These are phyloP conservation scores for Calonectria hongkongensis DNA, from an alignment of 2,329 filamentous ascomycete genomes.

Conservation along the genomic window DNA sequence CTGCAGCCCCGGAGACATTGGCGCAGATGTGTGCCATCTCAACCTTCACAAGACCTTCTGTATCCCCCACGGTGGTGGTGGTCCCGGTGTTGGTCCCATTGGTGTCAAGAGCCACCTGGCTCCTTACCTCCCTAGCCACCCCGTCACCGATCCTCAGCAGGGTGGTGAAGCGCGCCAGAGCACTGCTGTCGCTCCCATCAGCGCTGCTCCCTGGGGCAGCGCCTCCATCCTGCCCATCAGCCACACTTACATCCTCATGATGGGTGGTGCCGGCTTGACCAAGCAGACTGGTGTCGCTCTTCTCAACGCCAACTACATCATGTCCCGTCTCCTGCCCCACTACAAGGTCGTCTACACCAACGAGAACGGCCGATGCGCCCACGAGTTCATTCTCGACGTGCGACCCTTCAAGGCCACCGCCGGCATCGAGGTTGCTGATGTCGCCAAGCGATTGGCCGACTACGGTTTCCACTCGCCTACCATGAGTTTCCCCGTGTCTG, in stretches of 20 bases:
- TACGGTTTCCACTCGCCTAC: conserved; percentile 98
- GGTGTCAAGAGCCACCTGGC: conserved; percentile 90
- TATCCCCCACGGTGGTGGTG: conserved; percentile 96
- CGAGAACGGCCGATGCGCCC: conserved; percentile 89
- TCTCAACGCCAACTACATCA: conserved; percentile 97
- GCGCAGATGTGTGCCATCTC: conserved; percentile 97
- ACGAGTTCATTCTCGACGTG: conserved; percentile 96
- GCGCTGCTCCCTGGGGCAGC: conserved; percentile 85
- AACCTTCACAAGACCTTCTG: conserved; percentile 99
- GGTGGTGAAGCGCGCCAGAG: conserved; percentile 72
- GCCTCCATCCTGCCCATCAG: conserved; percentile 95
- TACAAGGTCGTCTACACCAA: conserved; percentile 97
- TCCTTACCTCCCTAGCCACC: conserved; percentile 75
- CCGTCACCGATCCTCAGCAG: conserved; percentile 54
- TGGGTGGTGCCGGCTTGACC: conserved; percentile 84
- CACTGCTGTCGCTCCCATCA: conserved; percentile 55
- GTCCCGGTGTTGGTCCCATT: conserved; percentile 94
- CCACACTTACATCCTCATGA: conserved; percentile 96
- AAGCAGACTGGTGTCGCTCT: conserved; percentile 93
- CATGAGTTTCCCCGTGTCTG: conserved; percentile 96
- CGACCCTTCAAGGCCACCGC: conserved; percentile 89
- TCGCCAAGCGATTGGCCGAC: conserved; percentile 96
- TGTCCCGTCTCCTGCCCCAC: conserved; percentile 88
- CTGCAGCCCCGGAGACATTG: conserved; percentile 95
- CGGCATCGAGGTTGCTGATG: conserved; percentile 92